Conservation (phyloP, 495 filamentous ascomycete species). For the Penicillium argentinense region DNA sequence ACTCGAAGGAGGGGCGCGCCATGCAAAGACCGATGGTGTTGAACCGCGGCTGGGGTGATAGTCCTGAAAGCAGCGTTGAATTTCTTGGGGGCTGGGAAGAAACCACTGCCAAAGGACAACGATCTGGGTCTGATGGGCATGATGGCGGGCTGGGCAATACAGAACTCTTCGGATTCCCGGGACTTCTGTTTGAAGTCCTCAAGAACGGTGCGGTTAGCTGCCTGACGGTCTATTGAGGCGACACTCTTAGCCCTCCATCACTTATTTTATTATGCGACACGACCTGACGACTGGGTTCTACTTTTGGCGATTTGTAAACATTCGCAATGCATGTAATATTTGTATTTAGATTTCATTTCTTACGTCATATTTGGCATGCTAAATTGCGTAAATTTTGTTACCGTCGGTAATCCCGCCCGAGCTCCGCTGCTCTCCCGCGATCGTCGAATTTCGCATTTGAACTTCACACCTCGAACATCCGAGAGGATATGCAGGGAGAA, state of each 20-base stretch:
- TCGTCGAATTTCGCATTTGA: background rate
- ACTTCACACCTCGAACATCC: slow-evolving; percentile 1
- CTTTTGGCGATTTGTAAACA: background rate
- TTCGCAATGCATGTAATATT: background rate
- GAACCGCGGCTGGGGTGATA: slow-evolving; percentile 88
- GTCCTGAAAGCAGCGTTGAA: slow-evolving; percentile 86
- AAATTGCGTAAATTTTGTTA: background rate
- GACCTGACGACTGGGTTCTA: background rate
- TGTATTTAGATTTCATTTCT: slow-evolving; percentile 3
- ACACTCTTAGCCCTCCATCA: background rate
- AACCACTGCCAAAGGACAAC: slow-evolving; percentile 50
- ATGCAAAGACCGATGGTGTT: slow-evolving; percentile 80
- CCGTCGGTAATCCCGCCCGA: background rate
- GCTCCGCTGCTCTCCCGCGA: background rate
- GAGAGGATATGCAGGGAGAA: slow-evolving; percentile 43
- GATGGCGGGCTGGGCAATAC: slow-evolving; percentile 70
- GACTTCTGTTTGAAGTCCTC: slow-evolving; percentile 90
- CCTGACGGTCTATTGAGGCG: slow-evolving; percentile 80
- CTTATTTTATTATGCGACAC: slow-evolving; percentile 3
- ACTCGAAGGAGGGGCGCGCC: slow-evolving; percentile 57
- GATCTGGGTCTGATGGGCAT: slow-evolving; percentile 41
- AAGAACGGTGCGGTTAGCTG: slow-evolving; percentile 89
- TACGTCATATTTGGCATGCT: no score
- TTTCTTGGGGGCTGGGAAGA: slow-evolving; percentile 90
- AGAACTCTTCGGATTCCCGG: slow-evolving; percentile 91